Evolutionary conservation across 805 yeast species (phyloP).

Genomic region (Zygoascus tannicola): DNA sequence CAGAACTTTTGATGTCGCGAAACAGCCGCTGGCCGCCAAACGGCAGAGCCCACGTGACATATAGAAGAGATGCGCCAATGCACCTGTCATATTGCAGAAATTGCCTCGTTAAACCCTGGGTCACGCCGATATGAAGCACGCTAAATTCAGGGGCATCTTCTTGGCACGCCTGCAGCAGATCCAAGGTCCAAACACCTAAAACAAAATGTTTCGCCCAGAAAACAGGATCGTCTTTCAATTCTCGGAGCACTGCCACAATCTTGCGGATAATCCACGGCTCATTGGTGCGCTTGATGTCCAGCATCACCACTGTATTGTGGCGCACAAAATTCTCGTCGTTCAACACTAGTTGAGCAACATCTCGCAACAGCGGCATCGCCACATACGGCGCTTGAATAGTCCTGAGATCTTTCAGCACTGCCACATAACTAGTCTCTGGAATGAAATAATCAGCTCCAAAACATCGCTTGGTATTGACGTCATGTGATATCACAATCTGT

Average conservation of each 20-base stretch:
- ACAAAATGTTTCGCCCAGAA: constrained; percentile 40
- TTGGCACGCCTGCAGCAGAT: constrained; percentile 37
- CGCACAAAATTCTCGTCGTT: constrained; percentile 21
- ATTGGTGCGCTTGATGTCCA: constrained; percentile 44
- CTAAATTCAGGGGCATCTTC: constrained; percentile 30
- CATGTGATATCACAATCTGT: constrained; percentile 47
- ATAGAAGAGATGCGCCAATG: constrained; percentile 45
- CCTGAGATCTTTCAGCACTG: constrained; percentile 31
- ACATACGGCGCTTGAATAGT: constrained; percentile 27
- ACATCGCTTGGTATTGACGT: constrained; percentile 40
- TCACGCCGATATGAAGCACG: constrained; percentile 32
- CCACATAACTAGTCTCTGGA: constrained; percentile 29
- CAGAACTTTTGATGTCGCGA: constrained; percentile 25
- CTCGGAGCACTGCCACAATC: constrained; percentile 31
- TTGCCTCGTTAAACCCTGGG: constrained; percentile 27
- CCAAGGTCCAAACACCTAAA: constrained; percentile 46
- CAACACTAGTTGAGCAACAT: constrained; percentile 29
- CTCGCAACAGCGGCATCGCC: constrained; percentile 35
- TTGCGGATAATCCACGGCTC: constrained; percentile 35
- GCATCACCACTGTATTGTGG: constrained; percentile 32
- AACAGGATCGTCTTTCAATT: constrained; percentile 30
- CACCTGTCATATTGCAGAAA: constrained; percentile 40
- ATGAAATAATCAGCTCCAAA: constrained; percentile 36
- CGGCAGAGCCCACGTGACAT: constrained; percentile 36
- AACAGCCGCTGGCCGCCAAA: constrained; percentile 28